A percentile compares a stretch with the other conserved stretches of the same genome.
These are phyloP conservation scores for Exsudoporus frostii DNA, from an alignment of 768 basidiomycete species.

Conservation along the genomic window DNA sequence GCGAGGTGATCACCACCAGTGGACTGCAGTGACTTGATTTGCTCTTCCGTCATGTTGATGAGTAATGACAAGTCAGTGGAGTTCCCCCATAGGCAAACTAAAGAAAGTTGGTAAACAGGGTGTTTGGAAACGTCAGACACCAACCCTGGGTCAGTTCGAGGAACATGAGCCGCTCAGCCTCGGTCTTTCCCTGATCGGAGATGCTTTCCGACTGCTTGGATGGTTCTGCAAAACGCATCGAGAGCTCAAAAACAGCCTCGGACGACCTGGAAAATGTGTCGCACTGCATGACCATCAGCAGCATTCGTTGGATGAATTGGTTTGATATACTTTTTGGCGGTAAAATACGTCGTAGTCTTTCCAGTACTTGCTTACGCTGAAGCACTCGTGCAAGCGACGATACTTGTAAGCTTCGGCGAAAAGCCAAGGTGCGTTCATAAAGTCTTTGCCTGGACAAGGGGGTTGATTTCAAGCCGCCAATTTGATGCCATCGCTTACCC, in stretches of 20 bases:
- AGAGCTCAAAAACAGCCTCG: constrained; percentile 92
- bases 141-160: constrained; percentile 86
- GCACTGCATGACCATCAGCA: constrained; percentile 47
- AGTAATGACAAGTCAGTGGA: constrained; percentile 92
- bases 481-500: constrained; percentile 42
- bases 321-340: constrained; percentile 69
- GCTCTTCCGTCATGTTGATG: constrained; percentile 97
- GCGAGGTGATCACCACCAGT: constrained; percentile 95
- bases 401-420: constrained; percentile 96
- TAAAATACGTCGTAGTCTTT: constrained; percentile 92
- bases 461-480: background rate
- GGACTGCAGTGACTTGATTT: constrained; percentile 94
- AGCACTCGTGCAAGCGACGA: constrained; percentile 88
- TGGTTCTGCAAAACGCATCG: constrained; percentile 86
- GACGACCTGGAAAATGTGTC: constrained; percentile 93
- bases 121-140: constrained; percentile 12
- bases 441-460: constrained; percentile 62
- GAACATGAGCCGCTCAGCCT: constrained; percentile 83
- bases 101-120: background rate
- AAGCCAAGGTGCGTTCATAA: constrained; percentile 95
- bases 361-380: constrained; percentile 90
- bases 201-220: constrained; percentile 59
- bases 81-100: constrained; percentile 96
- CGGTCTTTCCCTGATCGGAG: constrained; percentile 51
- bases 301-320: background rate